Evolutionary conservation across 768 basidiomycete species (phyloP), one percentile per base, ranked within the genome.

Genomic region (Mrakia gelida): DNA sequence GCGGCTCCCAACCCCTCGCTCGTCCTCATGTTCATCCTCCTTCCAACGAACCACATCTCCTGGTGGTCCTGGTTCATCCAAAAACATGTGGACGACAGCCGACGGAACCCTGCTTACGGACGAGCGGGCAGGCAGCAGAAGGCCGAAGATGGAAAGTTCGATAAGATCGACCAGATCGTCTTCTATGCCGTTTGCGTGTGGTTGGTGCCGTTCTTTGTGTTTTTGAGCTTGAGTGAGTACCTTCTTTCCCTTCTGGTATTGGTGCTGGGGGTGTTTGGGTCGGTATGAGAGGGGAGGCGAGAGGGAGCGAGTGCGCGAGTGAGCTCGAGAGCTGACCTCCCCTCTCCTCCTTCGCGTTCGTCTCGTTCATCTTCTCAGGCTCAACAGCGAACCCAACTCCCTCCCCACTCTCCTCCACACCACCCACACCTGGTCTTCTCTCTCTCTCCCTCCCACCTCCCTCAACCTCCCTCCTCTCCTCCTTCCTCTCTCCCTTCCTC

Each of bases 121-220:
- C 63, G 73, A 38, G 23, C 61, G n/a, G 77, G 71, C 0, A 32
- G 77, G 21, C 26, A 67, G 13, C 61, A 65, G 41, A 61, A 52
- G n/a, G 73, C 73, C 11, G 71, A 67, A 38, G 73, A 78, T 34
- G 45, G 41, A 18, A 68, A 52, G 54, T 78, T 65, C 49, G 72
- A 78, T 45, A 67, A 62, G 43, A n/a, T 78, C n/a, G 77, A 78
- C 21, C 63, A 72, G 38, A 49, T 70, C 62, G 68, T 75, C 28
- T 78, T 78, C 41, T 78, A 78, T 56, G 71, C 65, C 3, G 26
- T 78, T n/a, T 70, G 73, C 67, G 73, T 78, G 13, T 78, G 77
- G 77, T 54, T 75, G n/a, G 77, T 78, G 65, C 77, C 77, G 49
- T 78, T 78, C 67, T 78, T 73, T 74, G 73, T 78, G 38, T 78